A percentile compares a stretch with the other conserved stretches of the same genome.
Evolutionary conservation across 306 rosid species (phyloP).

Genomic region (Dalbergia oliveri): DNA sequence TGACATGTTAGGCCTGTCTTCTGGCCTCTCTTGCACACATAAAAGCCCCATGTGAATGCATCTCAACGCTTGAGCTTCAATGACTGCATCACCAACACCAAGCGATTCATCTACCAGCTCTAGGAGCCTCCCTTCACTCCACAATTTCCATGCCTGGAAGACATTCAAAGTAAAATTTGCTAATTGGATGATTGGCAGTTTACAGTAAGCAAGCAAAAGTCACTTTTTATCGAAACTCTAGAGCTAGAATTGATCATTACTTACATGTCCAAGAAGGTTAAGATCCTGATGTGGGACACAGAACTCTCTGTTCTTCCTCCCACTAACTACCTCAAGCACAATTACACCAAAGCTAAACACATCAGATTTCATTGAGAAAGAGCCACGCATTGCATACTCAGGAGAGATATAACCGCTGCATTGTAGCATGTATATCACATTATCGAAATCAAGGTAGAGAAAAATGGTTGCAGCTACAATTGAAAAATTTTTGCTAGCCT

Average conservation of each 20-base stretch:
- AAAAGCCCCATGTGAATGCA: slow-evolving; percentile 40
- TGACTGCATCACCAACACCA: background rate
- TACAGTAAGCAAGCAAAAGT: too few relatives aligned
- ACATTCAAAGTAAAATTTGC: background rate
- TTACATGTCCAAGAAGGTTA: slow-evolving; percentile 61
- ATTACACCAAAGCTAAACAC: slow-evolving; percentile 32
- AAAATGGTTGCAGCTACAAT: background rate
- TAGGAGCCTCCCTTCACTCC: slow-evolving; percentile 40
- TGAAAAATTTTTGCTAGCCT: background rate
- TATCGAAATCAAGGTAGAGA: background rate
- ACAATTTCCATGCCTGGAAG: slow-evolving; percentile 44
- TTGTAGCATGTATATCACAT: background rate
- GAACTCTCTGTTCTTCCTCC: slow-evolving; percentile 50
- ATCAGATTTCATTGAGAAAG: slow-evolving; percentile 25
- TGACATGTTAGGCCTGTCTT: slow-evolving; percentile 50
- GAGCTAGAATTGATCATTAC: background rate
- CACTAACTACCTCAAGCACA: too few relatives aligned
- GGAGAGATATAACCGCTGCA: slow-evolving; percentile 43
- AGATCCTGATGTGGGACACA: slow-evolving; percentile 30
- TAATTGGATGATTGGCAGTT: background rate
- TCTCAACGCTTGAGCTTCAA: background rate
- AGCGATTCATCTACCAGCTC: slow-evolving; percentile 37
- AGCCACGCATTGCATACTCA: slow-evolving; percentile 5
- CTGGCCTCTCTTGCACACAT: slow-evolving; percentile 45
- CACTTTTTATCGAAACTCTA: too few relatives aligned